Evolutionary conservation across 2,329 filamentous ascomycete genomes (phyloP), one percentile per base, ranked within the genome.

Genomic region (Fusarium tupiense): DNA sequence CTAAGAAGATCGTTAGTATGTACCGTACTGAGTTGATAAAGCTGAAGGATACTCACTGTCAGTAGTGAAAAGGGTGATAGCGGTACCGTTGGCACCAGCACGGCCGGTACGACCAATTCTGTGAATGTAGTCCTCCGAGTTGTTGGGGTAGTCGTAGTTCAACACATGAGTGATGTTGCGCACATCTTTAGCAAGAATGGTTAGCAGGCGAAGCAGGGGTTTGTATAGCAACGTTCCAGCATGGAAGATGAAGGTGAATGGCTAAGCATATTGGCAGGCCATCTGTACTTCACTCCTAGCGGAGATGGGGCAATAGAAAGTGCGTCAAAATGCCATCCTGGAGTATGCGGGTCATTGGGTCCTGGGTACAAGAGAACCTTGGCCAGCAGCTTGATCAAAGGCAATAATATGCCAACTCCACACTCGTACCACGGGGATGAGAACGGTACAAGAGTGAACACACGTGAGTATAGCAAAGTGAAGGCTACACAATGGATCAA

Each of bases 131-230:
- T 98, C 96, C 88, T 99, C 96, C 81, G 96, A 91, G 86, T 98
- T 98, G 89, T 98, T 98, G 85, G 96, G 96, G 86, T 98, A 98
- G 85, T 98, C 96, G 94, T 98, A 98, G 92, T 98, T 98, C 88
- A 99, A 91, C 87, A 99, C 96, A 88, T 99, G 96, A 87, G 96
- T 98, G 88, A 99, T 99, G 90, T 99, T 97, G 88, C 95, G 96
- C 89, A 99, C 96, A 93, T 99, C 96, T 98, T 98, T 83, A 82
- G 69, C 81, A 82, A 87, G 83, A 89, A 85, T 90, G 89, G 93
- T 97, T 97, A 97, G 94, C 87, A 89, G 88, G 85, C 86, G 87
- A 88, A 82, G 84, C 84, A 83, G 80, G 71, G 76, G 77, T 81
- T 79, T 81, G 84, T 85, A 87, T 88, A 88, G 88, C 89, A 91